Conservation (phyloP, 78 protist genomes). For the Paratrimastix pyriformis region DNA sequence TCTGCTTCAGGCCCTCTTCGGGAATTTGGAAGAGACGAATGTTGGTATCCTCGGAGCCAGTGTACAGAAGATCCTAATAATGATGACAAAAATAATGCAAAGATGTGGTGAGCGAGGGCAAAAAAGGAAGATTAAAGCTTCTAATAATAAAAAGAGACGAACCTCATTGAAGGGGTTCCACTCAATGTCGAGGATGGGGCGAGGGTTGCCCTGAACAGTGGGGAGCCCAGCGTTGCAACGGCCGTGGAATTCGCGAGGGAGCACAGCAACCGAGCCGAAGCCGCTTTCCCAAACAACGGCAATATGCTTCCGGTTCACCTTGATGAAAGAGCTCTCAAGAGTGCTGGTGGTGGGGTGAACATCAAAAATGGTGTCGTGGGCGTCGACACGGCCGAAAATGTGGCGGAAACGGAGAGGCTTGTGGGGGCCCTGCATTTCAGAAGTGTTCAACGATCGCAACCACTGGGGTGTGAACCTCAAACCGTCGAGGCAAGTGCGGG, state of each 20-base stretch:
- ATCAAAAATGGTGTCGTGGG: too few species aligned
- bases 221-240: not conserved
- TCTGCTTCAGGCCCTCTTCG: not conserved
- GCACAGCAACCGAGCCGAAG: not conserved
- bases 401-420: too few species aligned
- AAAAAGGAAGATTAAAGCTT: not conserved
- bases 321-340: not conserved
- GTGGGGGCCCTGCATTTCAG: too few species aligned
- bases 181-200: not conserved
- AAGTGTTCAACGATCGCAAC: too few species aligned
- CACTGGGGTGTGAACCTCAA: too few species aligned
- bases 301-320: not conserved
- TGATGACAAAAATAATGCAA: not conserved
- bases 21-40: conserved; percentile 5
- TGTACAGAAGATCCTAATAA: not conserved
- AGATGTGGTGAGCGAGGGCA: too few species aligned
- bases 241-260: not conserved
- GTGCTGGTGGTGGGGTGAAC: not conserved
- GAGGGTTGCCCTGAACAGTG: not conserved
- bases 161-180: not conserved
- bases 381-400: too few species aligned
- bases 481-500: too few species aligned
- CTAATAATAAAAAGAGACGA: not conserved
- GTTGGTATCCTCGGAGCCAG: not conserved
- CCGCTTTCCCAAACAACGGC: not conserved